phyloP scores from a whole-genome alignment of 1,139 yeast species.

The Nematodospora anomalae region DNA sequence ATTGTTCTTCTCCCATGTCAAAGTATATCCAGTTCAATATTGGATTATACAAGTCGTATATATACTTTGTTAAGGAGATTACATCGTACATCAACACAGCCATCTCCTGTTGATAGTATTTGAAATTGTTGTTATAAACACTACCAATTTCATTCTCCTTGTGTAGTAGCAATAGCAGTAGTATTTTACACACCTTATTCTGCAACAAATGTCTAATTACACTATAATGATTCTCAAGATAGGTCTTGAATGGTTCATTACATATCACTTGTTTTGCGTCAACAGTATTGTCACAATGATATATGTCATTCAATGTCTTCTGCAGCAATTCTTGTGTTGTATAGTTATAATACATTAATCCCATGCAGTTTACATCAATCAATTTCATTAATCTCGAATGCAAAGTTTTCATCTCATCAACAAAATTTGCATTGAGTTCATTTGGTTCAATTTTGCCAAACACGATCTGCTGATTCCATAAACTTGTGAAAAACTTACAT shows the following conservation, averaged over 20 bases:
- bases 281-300: not conserved
- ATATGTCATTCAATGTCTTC: not conserved
- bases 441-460: conserved; percentile 4
- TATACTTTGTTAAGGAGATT: conserved; percentile 11
- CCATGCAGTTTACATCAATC: conserved; percentile 12
- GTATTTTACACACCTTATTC: conserved; percentile 7
- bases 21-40: conserved; percentile 32
- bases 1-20: conserved; percentile 26
- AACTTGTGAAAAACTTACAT: conserved; percentile 8
- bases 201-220: conserved; percentile 7
- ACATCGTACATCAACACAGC: conserved; percentile 13
- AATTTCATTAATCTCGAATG: conserved; percentile 6
- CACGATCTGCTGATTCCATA: conserved; percentile 8
- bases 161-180: no score
- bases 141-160: not conserved
- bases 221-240: conserved; percentile 7
- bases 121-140: conserved; percentile 14
- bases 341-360: conserved; percentile 8
- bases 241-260: conserved; percentile 5
- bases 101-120: conserved; percentile 11
- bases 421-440: conserved; percentile 15
- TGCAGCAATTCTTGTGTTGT: not conserved
- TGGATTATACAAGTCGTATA: conserved; percentile 29
- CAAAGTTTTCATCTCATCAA: conserved; percentile 5
- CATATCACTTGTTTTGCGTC: no score